Evolutionary conservation across 2,329 filamentous ascomycete species (phyloP).

Genomic region (Stemphylium lycopersici): DNA sequence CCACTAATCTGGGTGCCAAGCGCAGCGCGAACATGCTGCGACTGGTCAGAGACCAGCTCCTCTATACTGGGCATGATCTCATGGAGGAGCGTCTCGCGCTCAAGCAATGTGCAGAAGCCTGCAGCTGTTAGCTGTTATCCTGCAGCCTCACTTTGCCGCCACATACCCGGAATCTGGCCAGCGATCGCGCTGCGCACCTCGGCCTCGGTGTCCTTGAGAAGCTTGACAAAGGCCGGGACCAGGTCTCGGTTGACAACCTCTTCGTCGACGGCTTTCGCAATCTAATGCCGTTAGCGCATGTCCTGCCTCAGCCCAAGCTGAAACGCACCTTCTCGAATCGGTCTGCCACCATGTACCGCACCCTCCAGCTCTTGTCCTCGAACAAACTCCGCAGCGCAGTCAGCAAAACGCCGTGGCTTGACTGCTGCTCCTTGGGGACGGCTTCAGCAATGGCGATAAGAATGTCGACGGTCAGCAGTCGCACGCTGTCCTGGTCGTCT

Average conservation of each 20-base stretch:
- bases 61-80: conserved; percentile 97
- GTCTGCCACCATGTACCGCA: conserved; percentile 99
- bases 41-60: conserved; percentile 92
- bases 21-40: conserved; percentile 94
- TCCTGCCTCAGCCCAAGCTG: conserved; percentile 11
- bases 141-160: conserved; percentile 5
- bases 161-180: conserved; percentile 84
- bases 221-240: conserved; percentile 95
- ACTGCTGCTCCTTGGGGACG: conserved; percentile 96
- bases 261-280: conserved; percentile 97
- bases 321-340: conserved; percentile 86
- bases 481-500: conserved; percentile 97
- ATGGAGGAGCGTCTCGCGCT: conserved; percentile 84
- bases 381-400: conserved; percentile 91
- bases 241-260: conserved; percentile 93
- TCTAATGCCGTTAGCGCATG: conserved; percentile 60
- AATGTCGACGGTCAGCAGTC: conserved; percentile 93
- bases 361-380: conserved; percentile 99
- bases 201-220: conserved; percentile 96
- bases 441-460: conserved; percentile 96
- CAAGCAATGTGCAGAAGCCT: conserved; percentile 92
- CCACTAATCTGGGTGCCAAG: conserved; percentile 97
- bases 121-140: conserved; percentile 32
- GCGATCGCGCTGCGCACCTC: conserved; percentile 97
- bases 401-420: conserved; percentile 90